A percentile compares a stretch with the other conserved stretches of the same genome.
Conservation (phyloP, 306 rosid genomes). For the Vigna reflexopilosa region DNA sequence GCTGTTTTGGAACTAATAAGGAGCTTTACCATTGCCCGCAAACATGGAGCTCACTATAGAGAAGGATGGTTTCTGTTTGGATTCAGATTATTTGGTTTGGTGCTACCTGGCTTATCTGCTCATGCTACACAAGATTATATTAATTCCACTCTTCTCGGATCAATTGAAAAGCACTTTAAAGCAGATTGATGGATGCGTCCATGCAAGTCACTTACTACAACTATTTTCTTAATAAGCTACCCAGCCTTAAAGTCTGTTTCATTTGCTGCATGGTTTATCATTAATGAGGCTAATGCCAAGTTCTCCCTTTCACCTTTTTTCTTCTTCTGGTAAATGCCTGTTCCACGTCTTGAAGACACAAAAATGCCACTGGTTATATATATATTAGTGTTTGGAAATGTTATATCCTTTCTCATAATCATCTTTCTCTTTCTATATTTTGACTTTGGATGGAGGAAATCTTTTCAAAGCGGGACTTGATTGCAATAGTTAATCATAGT, state of each 20-base stretch:
- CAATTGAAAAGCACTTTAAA: slow-evolving; percentile 47
- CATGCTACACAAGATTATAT: slow-evolving; percentile 80
- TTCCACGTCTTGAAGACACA: background rate
- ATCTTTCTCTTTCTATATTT: background rate
- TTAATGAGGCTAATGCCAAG: background rate
- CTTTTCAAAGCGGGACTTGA: background rate
- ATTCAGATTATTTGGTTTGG: slow-evolving; percentile 60
- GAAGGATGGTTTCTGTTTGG: slow-evolving; percentile 62
- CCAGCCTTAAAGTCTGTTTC: background rate
- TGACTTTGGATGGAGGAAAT: too few species aligned
- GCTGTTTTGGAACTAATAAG: slow-evolving; percentile 65
- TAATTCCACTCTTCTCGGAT: slow-evolving; percentile 65
- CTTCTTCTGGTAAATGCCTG: too few species aligned
- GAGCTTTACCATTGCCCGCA: slow-evolving; percentile 63
- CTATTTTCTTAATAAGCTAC: background rate
- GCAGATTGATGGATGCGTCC: slow-evolving; percentile 37
- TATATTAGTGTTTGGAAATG: background rate
- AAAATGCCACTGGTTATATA: background rate
- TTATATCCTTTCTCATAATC: background rate
- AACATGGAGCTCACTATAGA: slow-evolving; percentile 53
- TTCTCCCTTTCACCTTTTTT: background rate
- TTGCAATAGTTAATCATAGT: too few species aligned
- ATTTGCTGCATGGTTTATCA: background rate
- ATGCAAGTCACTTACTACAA: too few species aligned
- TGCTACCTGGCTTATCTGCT: slow-evolving; percentile 66